These are phyloP conservation scores for Novymonas esmeraldas DNA, from an alignment of 208 protist species.

Conservation along the genomic window DNA sequence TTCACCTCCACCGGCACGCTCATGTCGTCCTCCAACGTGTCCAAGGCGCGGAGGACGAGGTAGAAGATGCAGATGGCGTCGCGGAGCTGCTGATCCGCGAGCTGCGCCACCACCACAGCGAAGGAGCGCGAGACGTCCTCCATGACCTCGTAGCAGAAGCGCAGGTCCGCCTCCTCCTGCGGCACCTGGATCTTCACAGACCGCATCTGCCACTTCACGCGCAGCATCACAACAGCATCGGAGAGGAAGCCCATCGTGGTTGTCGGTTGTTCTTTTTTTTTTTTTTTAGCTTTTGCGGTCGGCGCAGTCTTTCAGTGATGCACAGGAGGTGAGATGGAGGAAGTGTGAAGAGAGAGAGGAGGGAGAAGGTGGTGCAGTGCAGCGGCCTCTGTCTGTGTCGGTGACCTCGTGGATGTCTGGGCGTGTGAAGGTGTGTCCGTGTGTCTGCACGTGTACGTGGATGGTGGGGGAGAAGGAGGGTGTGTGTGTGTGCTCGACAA, in stretches of 20 bases:
- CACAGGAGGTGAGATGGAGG: too few relatives aligned
- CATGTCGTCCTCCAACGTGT: conserved; percentile 97
- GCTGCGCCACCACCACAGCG: conserved; percentile 93
- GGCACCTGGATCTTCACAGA: conserved; percentile 32
- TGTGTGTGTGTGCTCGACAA: too few relatives aligned
- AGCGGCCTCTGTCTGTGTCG: too few relatives aligned
- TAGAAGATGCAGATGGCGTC: conserved; percentile 97
- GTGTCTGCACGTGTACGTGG: conserved; percentile 1
- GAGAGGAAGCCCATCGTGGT: conserved; percentile 33
- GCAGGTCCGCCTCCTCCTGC: conserved; percentile 54
- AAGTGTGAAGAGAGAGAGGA: too few relatives aligned
- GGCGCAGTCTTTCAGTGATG: conserved; percentile 7
- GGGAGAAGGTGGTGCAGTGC: too few relatives aligned
- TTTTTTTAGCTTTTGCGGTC: background rate
- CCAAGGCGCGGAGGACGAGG: conserved; percentile 94
- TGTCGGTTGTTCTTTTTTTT: conserved; percentile 11
- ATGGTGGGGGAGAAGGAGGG: background rate
- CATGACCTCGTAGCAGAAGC: conserved; percentile 93
- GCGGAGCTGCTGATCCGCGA: conserved; percentile 76
- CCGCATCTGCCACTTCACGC: conserved; percentile 64
- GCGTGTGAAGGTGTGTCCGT: conserved; percentile 20
- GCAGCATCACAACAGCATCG: conserved; percentile 50
- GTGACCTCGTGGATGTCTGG: too few relatives aligned
- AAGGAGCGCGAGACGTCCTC: conserved; percentile 92
- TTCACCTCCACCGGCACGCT: conserved; percentile 72